Base-by-base conservation (phyloP, 257 asterid genomes). In the Nemophila menziesii region DNA sequence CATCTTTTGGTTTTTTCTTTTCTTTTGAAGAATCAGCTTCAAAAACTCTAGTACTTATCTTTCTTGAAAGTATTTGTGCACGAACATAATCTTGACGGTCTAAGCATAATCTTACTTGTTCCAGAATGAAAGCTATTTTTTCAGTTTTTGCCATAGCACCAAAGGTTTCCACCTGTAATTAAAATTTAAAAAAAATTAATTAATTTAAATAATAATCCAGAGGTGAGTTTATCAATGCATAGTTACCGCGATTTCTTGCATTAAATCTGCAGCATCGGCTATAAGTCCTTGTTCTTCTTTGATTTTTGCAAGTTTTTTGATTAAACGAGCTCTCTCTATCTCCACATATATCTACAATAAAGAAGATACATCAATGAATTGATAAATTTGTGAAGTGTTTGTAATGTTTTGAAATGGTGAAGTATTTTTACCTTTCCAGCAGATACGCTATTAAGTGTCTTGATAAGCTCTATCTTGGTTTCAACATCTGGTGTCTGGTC, bases 81-180 rank as follows among this genome's bases (percentile, higher is more conserved):
- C 98, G 92, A 2, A 89, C 93, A 67, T 72, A 84, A 68, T 89
- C 98, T 61, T 71, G 75, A 68, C 92, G 93, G 55, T 89, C 96
- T 62, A 89, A 69, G 61, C 98, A 84, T 48, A 84, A 61, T 54
- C 98, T 92, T 21, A 84, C 98, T 71, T 89, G 98, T 54, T 84
- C 96, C 46, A 89, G 96, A 64, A 89, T 85, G 64, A 89, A 89
- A n/a, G 96, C 96, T 24, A 80, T 89, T 62, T 89, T 89, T 73
- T 89, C 98, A 51, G 98, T 84, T 72, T 89, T 89, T 2, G 98
- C 98, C 98, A 89, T 89, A 11, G 96, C 96, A 4, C 98, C 96
- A 72, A 84, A 89, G 9, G 98, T 84, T 60, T 89, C 96, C 19
- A 89, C 98, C 98, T 89, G 73, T 29, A 41, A 18, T 8, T 2